A percentile compares a stretch with the other conserved stretches of the same genome.
Conservation (phyloP, 2,329 filamentous ascomycete species). For the Capronia americana region DNA sequence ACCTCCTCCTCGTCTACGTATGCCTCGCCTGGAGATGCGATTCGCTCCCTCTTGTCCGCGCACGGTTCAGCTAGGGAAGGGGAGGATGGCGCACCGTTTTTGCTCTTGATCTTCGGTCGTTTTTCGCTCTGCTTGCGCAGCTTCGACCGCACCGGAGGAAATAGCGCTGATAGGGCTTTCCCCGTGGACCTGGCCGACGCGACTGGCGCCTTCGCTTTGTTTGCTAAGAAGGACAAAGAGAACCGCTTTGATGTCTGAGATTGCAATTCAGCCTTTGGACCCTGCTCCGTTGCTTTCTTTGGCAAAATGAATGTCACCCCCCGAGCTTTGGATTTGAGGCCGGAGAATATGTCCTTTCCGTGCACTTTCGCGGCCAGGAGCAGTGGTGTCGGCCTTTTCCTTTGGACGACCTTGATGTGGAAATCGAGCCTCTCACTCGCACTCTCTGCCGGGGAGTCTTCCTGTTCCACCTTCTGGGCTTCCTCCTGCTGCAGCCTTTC, state of each 20-base stretch:
- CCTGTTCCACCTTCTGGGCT: not conserved
- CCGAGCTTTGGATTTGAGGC: constrained; percentile 1
- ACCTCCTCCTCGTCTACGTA: not conserved
- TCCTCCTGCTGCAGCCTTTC: constrained; percentile 12
- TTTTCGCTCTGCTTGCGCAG: not conserved
- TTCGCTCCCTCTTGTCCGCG: not conserved
- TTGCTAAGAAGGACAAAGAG: not conserved
- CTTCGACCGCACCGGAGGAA: constrained; percentile 9
- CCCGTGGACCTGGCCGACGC: not conserved
- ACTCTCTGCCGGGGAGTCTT: not conserved
- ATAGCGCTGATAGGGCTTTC: constrained; percentile 8
- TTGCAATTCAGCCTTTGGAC: not conserved
- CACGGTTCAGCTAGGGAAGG: not conserved
- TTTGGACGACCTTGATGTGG: constrained; percentile 3
- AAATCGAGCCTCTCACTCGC: constrained; percentile 51
- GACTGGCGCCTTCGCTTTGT: not conserved
- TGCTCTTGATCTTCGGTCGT: constrained; percentile 10
- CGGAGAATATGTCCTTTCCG: constrained; percentile 9
- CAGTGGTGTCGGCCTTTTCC: constrained; percentile 8
- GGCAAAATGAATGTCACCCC: not conserved
- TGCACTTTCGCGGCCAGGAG: not conserved
- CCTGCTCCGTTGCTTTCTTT: not conserved
- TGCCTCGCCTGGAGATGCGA: not conserved
- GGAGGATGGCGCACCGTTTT: not conserved
- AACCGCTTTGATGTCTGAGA: not conserved